These are phyloP conservation scores for Balansia obtecta DNA, from an alignment of 2,329 filamentous ascomycete species.

Conservation along the genomic window DNA sequence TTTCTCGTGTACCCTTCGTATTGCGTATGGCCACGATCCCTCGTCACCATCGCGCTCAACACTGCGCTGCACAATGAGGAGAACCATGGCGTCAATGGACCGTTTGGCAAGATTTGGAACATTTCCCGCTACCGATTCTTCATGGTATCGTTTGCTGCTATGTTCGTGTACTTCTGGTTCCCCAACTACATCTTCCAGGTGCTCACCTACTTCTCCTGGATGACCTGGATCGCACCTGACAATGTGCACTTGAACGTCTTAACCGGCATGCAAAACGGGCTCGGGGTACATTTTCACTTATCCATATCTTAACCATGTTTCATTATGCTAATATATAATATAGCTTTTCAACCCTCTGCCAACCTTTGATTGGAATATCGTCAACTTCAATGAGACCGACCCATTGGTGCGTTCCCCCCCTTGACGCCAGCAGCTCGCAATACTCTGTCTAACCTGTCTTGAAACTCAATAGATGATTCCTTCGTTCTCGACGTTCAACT, in stretches of 20 bases:
- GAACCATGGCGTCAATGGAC: constrained; percentile 14
- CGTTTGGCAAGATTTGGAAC: constrained; percentile 23
- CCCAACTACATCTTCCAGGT: constrained; percentile 38
- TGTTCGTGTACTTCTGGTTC: constrained; percentile 44
- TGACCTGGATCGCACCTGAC: constrained; percentile 38
- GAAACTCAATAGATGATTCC: constrained; percentile 17
- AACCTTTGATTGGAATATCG: constrained; percentile 32
- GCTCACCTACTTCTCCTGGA: constrained; percentile 37
- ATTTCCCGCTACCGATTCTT: constrained; percentile 37
- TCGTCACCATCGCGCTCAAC: constrained; percentile 38
- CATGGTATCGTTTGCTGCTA: constrained; percentile 26
- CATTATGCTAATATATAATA: neutral
- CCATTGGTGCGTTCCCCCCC: constrained; percentile 16
- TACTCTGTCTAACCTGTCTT: neutral
- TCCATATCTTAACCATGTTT: neutral
- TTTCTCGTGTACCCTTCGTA: constrained; percentile 41
- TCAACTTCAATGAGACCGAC: constrained; percentile 16
- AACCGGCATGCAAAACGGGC: constrained; percentile 23
- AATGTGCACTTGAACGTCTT: constrained; percentile 25
- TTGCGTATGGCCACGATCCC: constrained; percentile 40
- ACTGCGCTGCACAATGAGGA: constrained; percentile 32
- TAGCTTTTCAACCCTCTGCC: constrained; percentile 24
- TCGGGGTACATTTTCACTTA: constrained; percentile 15
- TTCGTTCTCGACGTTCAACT: constrained; percentile 24
- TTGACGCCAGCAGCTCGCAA: neutral